Evolutionary conservation across 169 alveolate genomes (phyloP), one percentile per base, ranked within the genome.

Genomic region (Toxoplasma gondii): DNA sequence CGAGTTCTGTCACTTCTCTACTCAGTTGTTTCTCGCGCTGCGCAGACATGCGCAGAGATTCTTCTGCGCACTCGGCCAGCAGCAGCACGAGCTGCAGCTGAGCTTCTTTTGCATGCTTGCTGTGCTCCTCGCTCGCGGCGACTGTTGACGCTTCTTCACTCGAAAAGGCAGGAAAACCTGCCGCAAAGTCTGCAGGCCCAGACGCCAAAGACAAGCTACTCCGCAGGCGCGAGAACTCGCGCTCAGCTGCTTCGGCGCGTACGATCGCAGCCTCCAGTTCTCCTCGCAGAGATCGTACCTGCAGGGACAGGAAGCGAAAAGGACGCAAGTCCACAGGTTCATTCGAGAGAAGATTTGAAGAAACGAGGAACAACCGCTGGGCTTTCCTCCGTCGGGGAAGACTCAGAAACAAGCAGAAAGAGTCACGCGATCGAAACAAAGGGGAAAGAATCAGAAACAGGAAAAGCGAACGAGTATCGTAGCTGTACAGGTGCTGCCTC

Each of bases 21-120:
- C 36, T 27, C 43, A 82, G 90, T 12, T 41, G 38, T 24, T 36
- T 7, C 29, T 82, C 90, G 38, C 90, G 90, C 64, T 0, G 36
- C 10, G 7, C 41, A 4, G 90, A 38, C 41, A 12, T n/a, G 41
- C 41, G 69, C 34, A 82, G 90, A 17, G 90, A 12, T 12, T 9
- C 69, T 36, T 41, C 36, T 1, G 90, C 90, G 44, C 69, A 9
- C 41, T 82, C 90, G 36, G 90, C 90, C n/a, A 82, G 90, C 67
- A 82, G 90, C 27, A 82, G 90, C 27, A 82, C 90, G 41, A 29
- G 90, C 67, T 39, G 12, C 17, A 82, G 90, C 36, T 31, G 90
- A 29, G n/a, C 19, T 31, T 43, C 53, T 27, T 7, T 4, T 31
- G 54, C 69, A 19, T 29, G 39, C 24, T 78, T 19, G 74, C 74